Conservation (phyloP, 2,329 filamentous ascomycete species). For the Pseudocercospora vitis region DNA sequence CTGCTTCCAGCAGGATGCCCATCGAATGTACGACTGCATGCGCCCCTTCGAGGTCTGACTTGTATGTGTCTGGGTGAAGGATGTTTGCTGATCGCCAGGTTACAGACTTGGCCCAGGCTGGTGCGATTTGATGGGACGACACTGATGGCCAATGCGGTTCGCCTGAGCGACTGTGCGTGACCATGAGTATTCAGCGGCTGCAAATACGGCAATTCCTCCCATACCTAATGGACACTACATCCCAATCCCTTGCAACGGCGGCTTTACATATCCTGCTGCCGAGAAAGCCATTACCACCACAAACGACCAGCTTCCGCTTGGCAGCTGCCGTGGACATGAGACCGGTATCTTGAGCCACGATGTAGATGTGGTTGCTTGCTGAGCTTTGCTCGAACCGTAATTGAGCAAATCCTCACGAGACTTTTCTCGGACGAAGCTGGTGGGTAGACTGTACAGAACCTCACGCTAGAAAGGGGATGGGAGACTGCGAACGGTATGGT, state of each 20-base stretch:
- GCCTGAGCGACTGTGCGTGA: constrained; percentile 72
- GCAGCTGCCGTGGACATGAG: constrained; percentile 25
- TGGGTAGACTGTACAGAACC: not conserved
- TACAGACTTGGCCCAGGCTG: constrained; percentile 78
- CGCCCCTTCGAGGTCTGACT: constrained; percentile 70
- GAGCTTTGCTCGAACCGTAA: no score
- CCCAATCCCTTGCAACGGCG: constrained; percentile 81
- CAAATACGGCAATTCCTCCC: not conserved
- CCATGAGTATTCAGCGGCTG: not conserved
- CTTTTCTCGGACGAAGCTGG: no score
- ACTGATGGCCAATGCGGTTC: constrained; percentile 81
- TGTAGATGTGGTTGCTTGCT: not conserved
- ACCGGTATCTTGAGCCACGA: not conserved
- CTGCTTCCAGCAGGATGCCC: constrained; percentile 93
- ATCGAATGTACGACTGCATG: constrained; percentile 90
- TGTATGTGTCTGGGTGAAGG: constrained; percentile 77
- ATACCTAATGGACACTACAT: constrained; percentile 89
- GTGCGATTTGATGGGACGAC: constrained; percentile 68
- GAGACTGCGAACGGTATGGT: no score
- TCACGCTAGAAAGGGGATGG: not conserved
- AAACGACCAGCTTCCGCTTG: constrained; percentile 81
- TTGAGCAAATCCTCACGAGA: no score
- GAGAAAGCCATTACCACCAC: constrained; percentile 90
- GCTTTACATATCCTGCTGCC: constrained; percentile 85
- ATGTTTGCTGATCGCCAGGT: constrained; percentile 88